Base-by-base conservation (phyloP, 1,284 basidiomycete species). In the Moniliella sp. region DNA sequence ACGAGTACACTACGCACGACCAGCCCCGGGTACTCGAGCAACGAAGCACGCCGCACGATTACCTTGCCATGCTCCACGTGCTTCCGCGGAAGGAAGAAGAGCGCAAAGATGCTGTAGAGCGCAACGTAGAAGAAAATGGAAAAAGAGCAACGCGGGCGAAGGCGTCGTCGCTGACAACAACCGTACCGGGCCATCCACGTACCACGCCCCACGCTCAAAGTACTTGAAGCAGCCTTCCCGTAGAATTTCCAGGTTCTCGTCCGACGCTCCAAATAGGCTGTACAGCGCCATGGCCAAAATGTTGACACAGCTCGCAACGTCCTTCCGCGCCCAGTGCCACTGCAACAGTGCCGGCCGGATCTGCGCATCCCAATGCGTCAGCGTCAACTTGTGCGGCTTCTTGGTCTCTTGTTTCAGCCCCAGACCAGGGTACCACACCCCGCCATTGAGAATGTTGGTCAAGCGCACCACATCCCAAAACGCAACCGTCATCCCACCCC, bases 41-140 rank as follows among this genome's bases (percentile, higher is more conserved):
- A 15, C 11, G 31, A 4, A 15, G 5, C 8, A 14, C 13, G 11
- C 29, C 29, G 4, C 18, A n/a, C 29, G 18, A 16, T 18, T 21
- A 15, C 2, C 18, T 21, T 15, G 18, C 31, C 15, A 15, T 17
- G 7, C 4, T 16, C n/a, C 31, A 25, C 8, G 17, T 5, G 15
- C 31, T 12, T 10, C 31, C 11, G 31, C 10, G 27, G 13, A 25
- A 41, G 43, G 1, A 71, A 74, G 62, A 91, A 81, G 59, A 91
- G 68, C 27, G 78, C 66, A 69, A 74, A 88, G 50, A 88, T 79
- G 8, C 76, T 73, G 64, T 91, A 94, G 43, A 99, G 72, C 0
- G 88, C 88, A 41, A 99, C 88, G 15, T 71, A 67, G 68, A 91
- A 97, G 66, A 97, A n/a, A 97, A 66, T 97, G 88, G 48, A 71